Base-by-base conservation (phyloP, 2,329 filamentous ascomycete species). In the Penicillium palitans region DNA sequence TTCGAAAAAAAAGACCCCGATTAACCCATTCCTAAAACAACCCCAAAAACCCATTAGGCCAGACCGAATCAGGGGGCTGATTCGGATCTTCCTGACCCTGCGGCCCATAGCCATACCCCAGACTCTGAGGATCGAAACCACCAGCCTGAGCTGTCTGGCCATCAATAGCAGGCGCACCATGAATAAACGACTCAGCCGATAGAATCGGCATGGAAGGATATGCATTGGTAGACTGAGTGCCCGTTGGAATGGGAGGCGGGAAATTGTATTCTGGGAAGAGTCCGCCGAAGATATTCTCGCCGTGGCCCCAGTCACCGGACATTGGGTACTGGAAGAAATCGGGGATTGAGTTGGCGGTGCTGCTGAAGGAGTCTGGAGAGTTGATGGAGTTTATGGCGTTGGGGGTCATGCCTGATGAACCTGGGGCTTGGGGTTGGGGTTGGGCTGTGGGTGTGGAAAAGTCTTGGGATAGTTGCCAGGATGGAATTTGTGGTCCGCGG, bases 251-350 rank as follows among this genome's bases (percentile, higher is more conserved):
- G 0, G 29, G 19, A 7, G 37, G n/a, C 15, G 31, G 19, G 25
- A 47, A 52, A n/a, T 13, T n/a, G 35, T 55, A 33, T 39, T 64
- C 64, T 10, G 66, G 61, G 29, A 71, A 66, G 17, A 73, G 60
- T 15, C 65, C 66, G 7, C 61, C 53, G 41, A 70, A 66, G 39
- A 70, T 59, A 13, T 71, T 68, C 9, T 63, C 61, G 21, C 68
- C 64, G 37, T 71, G 63, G 56, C 87, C 90, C 91, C 91, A 96
- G 70, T 97, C 92, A 19, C 96, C 82, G 8, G 90, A 91, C 84
- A 96, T 91, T 0, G 93, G 92, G 81, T 96, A 86, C 72, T 92
- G 89, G 86, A 93, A 98, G 35, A 97, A 76, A 73, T 96, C 92
- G 64, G 70, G 69, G 46, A 71, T 64, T 17, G 58, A 8, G 40